Base-by-base conservation (phyloP, 2,329 filamentous ascomycete genomes). In the Phymatotrichopsis omnivora region DNA sequence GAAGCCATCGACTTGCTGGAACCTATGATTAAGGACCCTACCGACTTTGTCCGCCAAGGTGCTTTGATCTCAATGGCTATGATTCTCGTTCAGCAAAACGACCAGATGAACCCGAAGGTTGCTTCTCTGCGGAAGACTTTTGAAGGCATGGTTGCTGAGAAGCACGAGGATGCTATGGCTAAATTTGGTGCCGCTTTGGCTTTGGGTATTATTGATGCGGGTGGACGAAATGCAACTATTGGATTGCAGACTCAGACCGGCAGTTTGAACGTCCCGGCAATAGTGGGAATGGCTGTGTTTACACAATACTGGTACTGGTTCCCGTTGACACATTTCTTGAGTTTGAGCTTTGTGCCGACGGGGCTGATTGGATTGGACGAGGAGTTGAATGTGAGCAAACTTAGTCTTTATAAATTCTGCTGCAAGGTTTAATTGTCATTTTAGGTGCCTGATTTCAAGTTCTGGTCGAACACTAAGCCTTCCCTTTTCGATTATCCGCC, bases 261-360 rank as follows among this genome's bases (percentile, higher is more conserved):
- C 54, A 98, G 95, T 63, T 77, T 98, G 56, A 96, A 98, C 71
- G 95, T 98, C 87, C 79, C 87, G 14, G 93, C 85, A 51, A 93
- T 98, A 56, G 87, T 98, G 14, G 93, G 91, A 57, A 94, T 94
- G 79, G 89, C 86, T 22, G 83, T 98, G 42, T 98, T 98, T 67
- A 93, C 87, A 7, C 91, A 98, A 64, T 98, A 98, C 70, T 98
- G 91, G 91, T 98, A 98, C 70, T 98, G 91, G 91, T 98, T 98
- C 76, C 91, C 91, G 49, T 82, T 96, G 60, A 93, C 91, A 23
- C 91, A 98, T 67, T 98, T 98, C 76, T 65, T 98, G 47, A 93
- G 89, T 1, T 73, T 98, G 51, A 87, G 85, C 60, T 96, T 98
- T 67, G 86, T 85, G n/a, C 91, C 91, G 1, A 98, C 93, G 1